These are phyloP conservation scores for Globisporangium nunn DNA, from an alignment of 352 stramenopile genomes.

Conservation along the genomic window DNA sequence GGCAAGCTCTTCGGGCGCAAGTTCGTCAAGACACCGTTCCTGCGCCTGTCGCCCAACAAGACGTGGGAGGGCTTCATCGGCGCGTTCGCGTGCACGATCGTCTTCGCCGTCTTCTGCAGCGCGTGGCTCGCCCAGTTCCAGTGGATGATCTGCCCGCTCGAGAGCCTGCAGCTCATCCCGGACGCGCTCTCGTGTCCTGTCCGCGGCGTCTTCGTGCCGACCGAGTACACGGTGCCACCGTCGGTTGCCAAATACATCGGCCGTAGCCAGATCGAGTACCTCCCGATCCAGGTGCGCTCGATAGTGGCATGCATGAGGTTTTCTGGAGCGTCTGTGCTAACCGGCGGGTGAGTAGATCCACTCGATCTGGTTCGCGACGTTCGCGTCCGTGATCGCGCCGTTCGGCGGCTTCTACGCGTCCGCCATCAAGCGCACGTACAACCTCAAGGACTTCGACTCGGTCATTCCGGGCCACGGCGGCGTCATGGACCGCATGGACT, in stretches of 20 bases:
- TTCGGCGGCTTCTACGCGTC: constrained; percentile 99
- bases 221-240: constrained; percentile 58
- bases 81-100: constrained; percentile 93
- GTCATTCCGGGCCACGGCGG: constrained; percentile 98
- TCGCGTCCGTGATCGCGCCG: constrained; percentile 96
- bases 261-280: constrained; percentile 68
- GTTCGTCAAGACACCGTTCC: constrained; percentile 90
- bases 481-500: constrained; percentile 97
- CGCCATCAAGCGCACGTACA: constrained; percentile 98
- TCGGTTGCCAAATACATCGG: constrained; percentile 78
- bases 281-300: constrained; percentile 69
- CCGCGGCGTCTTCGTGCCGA: constrained; percentile 49
- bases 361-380: constrained; percentile 94
- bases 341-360: constrained; percentile 82
- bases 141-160: constrained; percentile 92
- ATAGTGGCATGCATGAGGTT: neutral
- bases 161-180: constrained; percentile 72
- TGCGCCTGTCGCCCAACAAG: constrained; percentile 97
- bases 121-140: constrained; percentile 87
- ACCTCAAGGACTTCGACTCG: constrained; percentile 99
- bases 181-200: constrained; percentile 62
- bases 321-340: neutral
- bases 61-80: constrained; percentile 99
- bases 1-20: constrained; percentile 80
- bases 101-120: constrained; percentile 91